phyloP scores from a whole-genome alignment of 2,329 filamentous ascomycete genomes.

The Fusarium clavum region DNA sequence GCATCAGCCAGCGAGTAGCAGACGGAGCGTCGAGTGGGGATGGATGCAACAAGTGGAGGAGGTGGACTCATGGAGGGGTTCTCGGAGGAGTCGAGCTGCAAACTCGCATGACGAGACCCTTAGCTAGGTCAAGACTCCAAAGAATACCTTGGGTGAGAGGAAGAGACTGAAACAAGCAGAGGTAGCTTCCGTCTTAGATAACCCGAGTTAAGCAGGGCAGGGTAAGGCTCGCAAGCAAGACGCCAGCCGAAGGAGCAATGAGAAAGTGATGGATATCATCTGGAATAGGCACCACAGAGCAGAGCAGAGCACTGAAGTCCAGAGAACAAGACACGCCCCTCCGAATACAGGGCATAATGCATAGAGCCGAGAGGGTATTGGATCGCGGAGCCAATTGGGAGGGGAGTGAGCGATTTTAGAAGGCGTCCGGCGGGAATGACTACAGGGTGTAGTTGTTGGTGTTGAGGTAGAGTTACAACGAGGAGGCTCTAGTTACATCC shows the following conservation, averaged over 20 bases:
- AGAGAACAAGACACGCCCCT: conserved; percentile 31
- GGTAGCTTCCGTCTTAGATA: conserved; percentile 21
- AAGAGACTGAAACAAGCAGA: conserved; percentile 17
- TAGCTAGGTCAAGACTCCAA: conserved; percentile 7
- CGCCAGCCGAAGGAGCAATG: background rate
- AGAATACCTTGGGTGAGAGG: background rate
- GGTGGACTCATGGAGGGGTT: conserved; percentile 44
- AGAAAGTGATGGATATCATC: conserved; percentile 7
- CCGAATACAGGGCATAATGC: conserved; percentile 26
- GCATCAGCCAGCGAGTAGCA: conserved; percentile 41
- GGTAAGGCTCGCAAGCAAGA: conserved; percentile 8
- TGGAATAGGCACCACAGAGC: conserved; percentile 18
- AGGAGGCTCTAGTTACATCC: conserved; percentile 30
- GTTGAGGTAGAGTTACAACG: conserved; percentile 38
- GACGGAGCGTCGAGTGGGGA: conserved; percentile 38
- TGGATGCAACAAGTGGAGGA: conserved; percentile 42
- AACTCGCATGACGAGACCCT: conserved; percentile 36
- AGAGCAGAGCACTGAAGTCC: background rate
- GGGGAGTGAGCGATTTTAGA: conserved; percentile 42
- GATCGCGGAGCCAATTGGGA: conserved; percentile 23
- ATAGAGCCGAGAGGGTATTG: conserved; percentile 33
- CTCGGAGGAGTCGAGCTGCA: conserved; percentile 40
- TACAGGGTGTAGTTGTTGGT: conserved; percentile 37
- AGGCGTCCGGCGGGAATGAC: conserved; percentile 35
- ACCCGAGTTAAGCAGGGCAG: conserved; percentile 11